Evolutionary conservation across 139 green algal genomes (phyloP).

Genomic region (Bryopsis sp.): DNA sequence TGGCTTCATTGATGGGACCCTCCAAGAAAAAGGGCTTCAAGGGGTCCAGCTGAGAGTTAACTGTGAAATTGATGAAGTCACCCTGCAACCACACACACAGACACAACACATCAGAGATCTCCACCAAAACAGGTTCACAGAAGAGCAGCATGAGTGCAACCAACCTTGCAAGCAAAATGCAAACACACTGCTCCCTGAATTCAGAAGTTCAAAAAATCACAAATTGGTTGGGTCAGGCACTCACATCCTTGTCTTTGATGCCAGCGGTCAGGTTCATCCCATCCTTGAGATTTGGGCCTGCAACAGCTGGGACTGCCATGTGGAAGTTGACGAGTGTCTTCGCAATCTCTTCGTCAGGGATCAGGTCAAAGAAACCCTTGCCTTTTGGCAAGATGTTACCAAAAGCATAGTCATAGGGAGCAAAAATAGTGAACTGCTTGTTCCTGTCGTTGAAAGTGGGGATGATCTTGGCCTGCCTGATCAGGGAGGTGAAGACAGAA

Average conservation of each 20-base stretch:
- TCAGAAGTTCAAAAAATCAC: no score
- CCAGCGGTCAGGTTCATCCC: not conserved
- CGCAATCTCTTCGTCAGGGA: conserved; percentile 4
- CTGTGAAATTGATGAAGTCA: no score
- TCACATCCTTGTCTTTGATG: no score
- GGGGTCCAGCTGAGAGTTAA: no score
- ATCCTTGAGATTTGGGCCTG: not conserved
- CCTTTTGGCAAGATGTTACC: not conserved
- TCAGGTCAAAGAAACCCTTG: conserved; percentile 5
- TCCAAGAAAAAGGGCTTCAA: no score
- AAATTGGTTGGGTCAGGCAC: no score
- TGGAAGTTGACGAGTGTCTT: conserved; percentile 7
- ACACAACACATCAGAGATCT: no score
- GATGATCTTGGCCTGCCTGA: not conserved
- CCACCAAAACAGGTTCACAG: no score
- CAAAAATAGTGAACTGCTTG: not conserved
- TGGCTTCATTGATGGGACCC: not conserved
- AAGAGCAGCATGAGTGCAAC: no score
- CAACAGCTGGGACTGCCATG: not conserved
- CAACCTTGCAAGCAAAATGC: no score
- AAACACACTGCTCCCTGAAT: no score
- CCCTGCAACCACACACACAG: no score
- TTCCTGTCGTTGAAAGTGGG: not conserved
- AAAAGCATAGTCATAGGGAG: not conserved
- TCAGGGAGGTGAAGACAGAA: not conserved